These are phyloP conservation scores for Gentiana straminea DNA, from an alignment of 257 asterid species.

Conservation along the genomic window DNA sequence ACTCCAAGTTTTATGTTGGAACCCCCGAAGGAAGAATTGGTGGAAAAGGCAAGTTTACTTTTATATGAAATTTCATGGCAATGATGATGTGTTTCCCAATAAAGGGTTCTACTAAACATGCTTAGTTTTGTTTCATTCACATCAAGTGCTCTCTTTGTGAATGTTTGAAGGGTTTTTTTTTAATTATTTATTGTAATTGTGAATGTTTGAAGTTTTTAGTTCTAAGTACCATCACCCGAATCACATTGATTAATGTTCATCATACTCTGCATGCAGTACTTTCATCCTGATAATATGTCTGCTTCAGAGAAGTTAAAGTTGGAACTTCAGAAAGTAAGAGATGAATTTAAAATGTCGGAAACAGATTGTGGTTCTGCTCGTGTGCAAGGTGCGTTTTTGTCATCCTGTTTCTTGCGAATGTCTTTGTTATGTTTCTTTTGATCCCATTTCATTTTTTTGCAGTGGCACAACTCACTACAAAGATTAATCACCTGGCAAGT, in stretches of 20 bases:
- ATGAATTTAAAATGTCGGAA: conserved; percentile 78
- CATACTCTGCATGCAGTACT: conserved; percentile 39
- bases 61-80: neutral
- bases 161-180: no score
- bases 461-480: conserved; percentile 86
- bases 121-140: no score
- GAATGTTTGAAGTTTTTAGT: no score
- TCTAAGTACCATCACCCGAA: no score
- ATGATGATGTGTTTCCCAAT: neutral
- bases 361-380: conserved; percentile 97
- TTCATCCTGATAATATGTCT: conserved; percentile 87
- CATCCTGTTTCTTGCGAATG: no score
- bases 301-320: conserved; percentile 78
- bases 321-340: conserved; percentile 83
- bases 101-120: neutral
- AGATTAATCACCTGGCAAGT: conserved; percentile 60
- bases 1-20: conserved; percentile 28
- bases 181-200: no score
- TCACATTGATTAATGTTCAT: neutral
- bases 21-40: conserved; percentile 56
- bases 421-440: no score
- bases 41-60: conserved; percentile 46
- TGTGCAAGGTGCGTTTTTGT: conserved; percentile 53
- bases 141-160: no score
- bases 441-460: conserved; percentile 2